Evolutionary conservation across 805 yeast species (phyloP), one percentile per base, ranked within the genome.

Genomic region (Hanseniaspora meyeri): DNA sequence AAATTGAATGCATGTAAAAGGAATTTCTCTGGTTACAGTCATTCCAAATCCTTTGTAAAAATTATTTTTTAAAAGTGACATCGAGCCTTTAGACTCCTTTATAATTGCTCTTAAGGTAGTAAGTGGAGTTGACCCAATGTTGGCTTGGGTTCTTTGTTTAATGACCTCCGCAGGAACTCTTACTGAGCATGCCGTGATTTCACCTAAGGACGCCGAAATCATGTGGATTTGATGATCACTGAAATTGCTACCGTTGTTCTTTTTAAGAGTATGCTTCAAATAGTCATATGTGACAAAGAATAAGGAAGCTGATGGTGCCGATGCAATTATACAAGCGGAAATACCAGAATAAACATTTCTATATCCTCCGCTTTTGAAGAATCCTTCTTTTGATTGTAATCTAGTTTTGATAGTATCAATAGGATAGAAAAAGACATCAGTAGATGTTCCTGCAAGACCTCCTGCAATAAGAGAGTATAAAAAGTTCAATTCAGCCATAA

Each of bases 91-190:
- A 59, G 76, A 71, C 66, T 87, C 85, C 52, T 72, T 70, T 16
- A 87, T 65, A 43, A 91, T 72, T 55, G 77, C 73, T 62, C 74
- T 74, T 59, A 93, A 76, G 14, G 95, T 85, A 49, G 79, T 79
- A 68, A 75, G 74, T 10, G 96, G 87, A 0, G 80, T 70, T 43
- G 70, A 67, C 10, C 63, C 60, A 10, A 45, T 10, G 43, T 81
- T 72, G 0, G 96, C 81, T 68, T 93, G 99, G 0, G 97, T 86
- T 58, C 97, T 75, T 70, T 93, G 98, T 70, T 93, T 93, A 63
- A 93, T 81, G 29, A 93, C 95, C 66, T 93, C 99, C 0, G 95
- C 95, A 0, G 99, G 99, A 0, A 93, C 99, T 58, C 99, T 75
- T 1, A 93, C 93, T 58, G 84, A 70, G 68, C 99, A 93, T 0